Evolutionary conservation across 306 rosid genomes (phyloP), one percentile per base, ranked within the genome.

Genomic region (Cajanus cajan): DNA sequence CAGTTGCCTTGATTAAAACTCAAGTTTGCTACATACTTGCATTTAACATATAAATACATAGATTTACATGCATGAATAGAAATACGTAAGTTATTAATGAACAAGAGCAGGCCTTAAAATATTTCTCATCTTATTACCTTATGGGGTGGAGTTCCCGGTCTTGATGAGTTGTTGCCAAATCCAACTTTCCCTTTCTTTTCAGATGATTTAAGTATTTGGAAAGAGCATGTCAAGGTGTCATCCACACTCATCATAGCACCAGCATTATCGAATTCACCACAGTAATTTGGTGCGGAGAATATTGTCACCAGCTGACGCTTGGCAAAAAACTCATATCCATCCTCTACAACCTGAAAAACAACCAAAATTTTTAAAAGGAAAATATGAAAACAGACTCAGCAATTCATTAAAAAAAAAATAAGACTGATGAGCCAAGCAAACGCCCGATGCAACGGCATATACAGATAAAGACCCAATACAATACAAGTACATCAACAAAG

Each of bases 211-310:
- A 84, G 87, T 77, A 84, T 84, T 73, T 84, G 87, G 76, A 84
- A 84, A 44, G 87, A 84, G 75, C 87, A 84, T 44, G 87, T 84
- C 75, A 84, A 80, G 52, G 84, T 51, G 71, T 84, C 84, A 75
- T 84, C 87, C 50, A 84, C 87, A 7, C 87, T 84, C 87, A 84
- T 84, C 87, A 84, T 84, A 13, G 87, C 87, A 80, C 87, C 87
- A 1, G 87, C 87, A 8, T 84, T 84, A 52, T 84, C 87, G 76
- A 84, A 84, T 51, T 84, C 87, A 7, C 87, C 87, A 54, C 87
- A 84, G 78, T 84, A 84, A 70, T 84, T 84, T 51, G 87, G 87
- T 11, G 87, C 87, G 0, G 87, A 84, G 82, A 84, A 85, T 85
- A 80, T 62, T 14, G 88, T 85, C 74, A 84, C 88, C 66, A 85